Evolutionary conservation across 2,329 filamentous ascomycete species (phyloP), one percentile per base, ranked within the genome.

Genomic region (Ascochyta pisi): DNA sequence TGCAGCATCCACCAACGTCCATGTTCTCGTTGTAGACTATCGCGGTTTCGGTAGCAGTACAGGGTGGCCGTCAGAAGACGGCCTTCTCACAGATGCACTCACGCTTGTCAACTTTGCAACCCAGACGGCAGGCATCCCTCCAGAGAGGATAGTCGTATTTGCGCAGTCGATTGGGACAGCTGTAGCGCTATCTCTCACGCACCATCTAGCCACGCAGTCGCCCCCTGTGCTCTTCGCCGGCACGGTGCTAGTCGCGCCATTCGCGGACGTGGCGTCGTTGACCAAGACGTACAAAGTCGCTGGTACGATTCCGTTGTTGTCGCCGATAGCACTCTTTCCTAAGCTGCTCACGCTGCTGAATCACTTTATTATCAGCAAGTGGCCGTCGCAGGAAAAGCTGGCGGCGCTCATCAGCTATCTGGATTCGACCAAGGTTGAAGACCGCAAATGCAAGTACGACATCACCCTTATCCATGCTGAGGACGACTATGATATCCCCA

Each of bases 11-110:
- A 65, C 75, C 19, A 83, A 82, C 35, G 83, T 85, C 2, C 84
- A 89, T 62, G 78, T 83, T 34, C 65, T 88, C 8, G 79, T 83
- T 1, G 81, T 89, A 49, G 86, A 89, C 70, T 88, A 87, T 62
- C 80, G 85, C 5, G 85, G 86, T 1, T 89, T 84, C 60, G 86
- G 86, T 1, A 69, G 66, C 4, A 84, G 81, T 46, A 81, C 73
- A 0, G 84, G 85, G 2, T 65, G 69, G 5, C 85, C 85, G 0
- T 84, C 83, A 0, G 85, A 88, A 67, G 43, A 65, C 1, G 85
- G 85, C 0, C 71, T 88, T 0, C 72, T 85, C 12, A 68, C 68
- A 1, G 85, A 89, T 64, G 85, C 83, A 1, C 62, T 82, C 0
- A 74, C 82, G 0, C 69, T 86, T 2, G 78, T 78, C 2, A 74